These are phyloP conservation scores for Chytriomyces sp. DNA, from an alignment of 192 early-diverging fungal species.

Conservation along the genomic window DNA sequence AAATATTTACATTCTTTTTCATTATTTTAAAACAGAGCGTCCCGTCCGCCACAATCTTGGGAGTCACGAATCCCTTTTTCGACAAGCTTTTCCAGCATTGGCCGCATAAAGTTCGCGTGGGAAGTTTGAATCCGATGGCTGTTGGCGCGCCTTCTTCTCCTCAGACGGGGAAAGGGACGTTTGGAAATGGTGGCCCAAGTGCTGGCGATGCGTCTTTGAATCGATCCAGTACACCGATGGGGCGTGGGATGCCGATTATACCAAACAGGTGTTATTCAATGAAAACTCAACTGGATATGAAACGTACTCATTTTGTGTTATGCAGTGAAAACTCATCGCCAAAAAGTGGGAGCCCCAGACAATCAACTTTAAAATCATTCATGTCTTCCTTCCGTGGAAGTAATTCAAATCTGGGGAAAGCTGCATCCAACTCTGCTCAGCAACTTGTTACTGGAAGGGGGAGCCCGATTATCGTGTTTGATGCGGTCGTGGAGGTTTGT, in stretches of 20 bases:
- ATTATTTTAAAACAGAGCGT: background rate
- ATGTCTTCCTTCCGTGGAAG: conserved; percentile 31
- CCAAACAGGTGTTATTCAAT: background rate
- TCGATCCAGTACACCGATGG: background rate
- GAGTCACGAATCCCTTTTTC: conserved; percentile 96
- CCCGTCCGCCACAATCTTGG: conserved; percentile 64
- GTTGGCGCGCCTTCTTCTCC: background rate
- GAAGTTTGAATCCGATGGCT: background rate
- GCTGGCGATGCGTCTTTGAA: background rate
- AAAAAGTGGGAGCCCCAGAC: background rate
- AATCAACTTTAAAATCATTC: conserved; percentile 21
- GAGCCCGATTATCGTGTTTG: conserved; percentile 45
- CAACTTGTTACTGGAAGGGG: conserved; percentile 31
- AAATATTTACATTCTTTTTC: background rate
- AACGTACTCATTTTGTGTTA: background rate
- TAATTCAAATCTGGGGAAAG: conserved; percentile 19
- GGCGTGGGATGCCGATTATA: conserved; percentile 4
- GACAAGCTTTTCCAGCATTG: conserved; percentile 88
- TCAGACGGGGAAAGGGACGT: background rate
- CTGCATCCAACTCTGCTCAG: conserved; percentile 28
- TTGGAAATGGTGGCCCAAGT: background rate
- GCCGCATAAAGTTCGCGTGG: conserved; percentile 66
- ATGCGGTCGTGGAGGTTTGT: conserved; percentile 32
- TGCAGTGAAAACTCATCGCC: background rate
- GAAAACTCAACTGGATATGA: no score